Evolutionary conservation across 1,139 yeast species (phyloP), one percentile per base, ranked within the genome.

Genomic region (Sugiyamaella xylanicola): DNA sequence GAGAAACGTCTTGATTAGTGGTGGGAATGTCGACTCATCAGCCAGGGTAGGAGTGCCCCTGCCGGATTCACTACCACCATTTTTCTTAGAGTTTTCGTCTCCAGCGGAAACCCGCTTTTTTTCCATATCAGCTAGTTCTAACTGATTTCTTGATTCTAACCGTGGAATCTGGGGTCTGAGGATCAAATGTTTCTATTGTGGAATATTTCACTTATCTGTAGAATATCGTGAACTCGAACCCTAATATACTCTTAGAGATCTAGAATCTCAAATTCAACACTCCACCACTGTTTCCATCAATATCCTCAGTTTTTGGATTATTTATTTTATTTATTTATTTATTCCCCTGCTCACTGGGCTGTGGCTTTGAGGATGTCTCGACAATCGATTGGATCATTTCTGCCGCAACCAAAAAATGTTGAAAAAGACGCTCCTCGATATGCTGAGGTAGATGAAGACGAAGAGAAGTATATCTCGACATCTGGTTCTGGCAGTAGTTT

Each of bases 1-100:
- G 4, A 57, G 44, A 29, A 65, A 58, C 9, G 46, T 25, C 39
- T 13, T 48, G 21, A 48, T 36, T n/a, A 48, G 22, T 1, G 44
- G 44, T 5, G 52, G 46, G 40, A 16, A 40, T 19, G 46, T 5
- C 13, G 43, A 25, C 41, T 40, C 40, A 7, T 48, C 52, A 9
- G 21, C 32, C 32, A 25, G 44, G 29, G 45, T n/a, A 3, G 42
- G 13, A 8, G 5, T 11, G 21, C 42, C 29, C 29, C n/a, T n/a
- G n/a, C n/a, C n/a, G n/a, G n/a, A n/a, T n/a, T n/a, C n/a, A n/a
- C n/a, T n/a, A n/a, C n/a, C n/a, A 4, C n/a, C 32, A 41, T 25
- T 32, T 19, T 41, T 41, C 17, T 19, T 25, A 11, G 32, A 4
- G n/a, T 22, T 41, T 20, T 22, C 29, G 15, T n/a, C 32, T n/a